phyloP scores from a whole-genome alignment of 306 rosid genomes.

The Prunus kanzakura region DNA sequence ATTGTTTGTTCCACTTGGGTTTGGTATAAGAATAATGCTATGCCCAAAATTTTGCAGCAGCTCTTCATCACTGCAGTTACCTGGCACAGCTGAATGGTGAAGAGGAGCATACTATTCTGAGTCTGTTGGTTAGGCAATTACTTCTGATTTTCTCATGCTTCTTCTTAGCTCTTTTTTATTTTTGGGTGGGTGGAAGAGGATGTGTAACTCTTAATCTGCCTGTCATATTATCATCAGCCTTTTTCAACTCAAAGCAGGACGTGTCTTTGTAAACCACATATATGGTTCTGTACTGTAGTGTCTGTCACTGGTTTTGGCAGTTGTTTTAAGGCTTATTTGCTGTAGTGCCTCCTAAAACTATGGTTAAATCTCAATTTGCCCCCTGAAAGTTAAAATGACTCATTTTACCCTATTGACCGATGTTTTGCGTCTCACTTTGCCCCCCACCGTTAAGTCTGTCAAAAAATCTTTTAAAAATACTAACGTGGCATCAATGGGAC shows the following conservation, averaged over 20 bases:
- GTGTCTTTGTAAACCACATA: neutral
- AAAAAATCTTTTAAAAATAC: too few species aligned
- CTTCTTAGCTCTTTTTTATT: neutral
- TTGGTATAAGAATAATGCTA: neutral
- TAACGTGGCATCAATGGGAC: too few species aligned
- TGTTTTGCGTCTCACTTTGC: too few species aligned
- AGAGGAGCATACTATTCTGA: neutral
- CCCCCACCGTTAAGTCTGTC: too few species aligned
- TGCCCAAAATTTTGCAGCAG: slow-evolving; percentile 28
- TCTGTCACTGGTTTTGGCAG: too few species aligned
- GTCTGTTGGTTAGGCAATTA: neutral
- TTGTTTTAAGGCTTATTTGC: too few species aligned
- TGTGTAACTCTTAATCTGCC: neutral
- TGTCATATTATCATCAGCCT: neutral
- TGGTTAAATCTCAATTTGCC: too few species aligned
- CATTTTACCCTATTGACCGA: too few species aligned
- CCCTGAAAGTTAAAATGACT: too few species aligned
- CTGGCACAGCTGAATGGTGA: slow-evolving; percentile 17
- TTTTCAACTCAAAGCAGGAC: neutral
- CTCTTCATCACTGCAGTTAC: slow-evolving; percentile 1
- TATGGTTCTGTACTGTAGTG: too few species aligned
- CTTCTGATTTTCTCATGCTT: neutral
- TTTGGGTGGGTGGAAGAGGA: too few species aligned
- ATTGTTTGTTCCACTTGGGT: slow-evolving; percentile 28
- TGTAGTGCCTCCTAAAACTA: too few species aligned